Evolutionary conservation across 805 yeast genomes (phyloP).

Genomic region (Monosporozyma yasuniensis): DNA sequence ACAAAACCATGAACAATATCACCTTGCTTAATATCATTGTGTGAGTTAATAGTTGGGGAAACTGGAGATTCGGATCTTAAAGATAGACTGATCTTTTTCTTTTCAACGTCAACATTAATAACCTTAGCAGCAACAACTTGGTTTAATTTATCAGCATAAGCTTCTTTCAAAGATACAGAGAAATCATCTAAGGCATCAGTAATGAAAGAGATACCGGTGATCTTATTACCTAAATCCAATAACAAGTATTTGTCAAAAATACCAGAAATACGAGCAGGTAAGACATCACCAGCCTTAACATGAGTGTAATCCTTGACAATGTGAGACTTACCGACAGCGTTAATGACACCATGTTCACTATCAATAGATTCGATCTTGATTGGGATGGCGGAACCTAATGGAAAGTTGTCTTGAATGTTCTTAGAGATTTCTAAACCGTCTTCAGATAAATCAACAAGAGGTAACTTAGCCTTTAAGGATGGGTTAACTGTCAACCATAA

Average conservation of each 20-base stretch:
- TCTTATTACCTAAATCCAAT: slow-evolving; percentile 57
- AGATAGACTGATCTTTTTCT: slow-evolving; percentile 52
- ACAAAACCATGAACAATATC: slow-evolving; percentile 76
- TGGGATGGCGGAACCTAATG: slow-evolving; percentile 62
- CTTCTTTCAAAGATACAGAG: slow-evolving; percentile 41
- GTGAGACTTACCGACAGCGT: slow-evolving; percentile 42
- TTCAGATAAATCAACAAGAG: slow-evolving; percentile 54
- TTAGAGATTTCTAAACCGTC: slow-evolving; percentile 39
- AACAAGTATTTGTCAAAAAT: slow-evolving; percentile 52
- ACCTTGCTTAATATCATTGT: slow-evolving; percentile 54
- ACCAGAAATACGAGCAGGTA: slow-evolving; percentile 56
- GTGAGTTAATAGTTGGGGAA: slow-evolving; percentile 41
- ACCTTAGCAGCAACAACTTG: slow-evolving; percentile 53
- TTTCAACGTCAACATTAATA: slow-evolving; percentile 28
- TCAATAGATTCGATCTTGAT: slow-evolving; percentile 50
- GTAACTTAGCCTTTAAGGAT: slow-evolving; percentile 53
- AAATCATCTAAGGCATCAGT: slow-evolving; percentile 74
- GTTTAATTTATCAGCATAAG: slow-evolving; percentile 36
- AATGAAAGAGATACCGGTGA: slow-evolving; percentile 49
- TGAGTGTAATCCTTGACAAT: slow-evolving; percentile 36
- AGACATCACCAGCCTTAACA: slow-evolving; percentile 42
- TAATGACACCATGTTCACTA: slow-evolving; percentile 41
- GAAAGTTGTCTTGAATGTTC: slow-evolving; percentile 48
- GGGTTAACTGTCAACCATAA: slow-evolving; percentile 69
- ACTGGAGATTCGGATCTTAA: slow-evolving; percentile 44